These are phyloP conservation scores for Pisolithus thermaeus DNA, from an alignment of 1,284 basidiomycete species.

Conservation along the genomic window DNA sequence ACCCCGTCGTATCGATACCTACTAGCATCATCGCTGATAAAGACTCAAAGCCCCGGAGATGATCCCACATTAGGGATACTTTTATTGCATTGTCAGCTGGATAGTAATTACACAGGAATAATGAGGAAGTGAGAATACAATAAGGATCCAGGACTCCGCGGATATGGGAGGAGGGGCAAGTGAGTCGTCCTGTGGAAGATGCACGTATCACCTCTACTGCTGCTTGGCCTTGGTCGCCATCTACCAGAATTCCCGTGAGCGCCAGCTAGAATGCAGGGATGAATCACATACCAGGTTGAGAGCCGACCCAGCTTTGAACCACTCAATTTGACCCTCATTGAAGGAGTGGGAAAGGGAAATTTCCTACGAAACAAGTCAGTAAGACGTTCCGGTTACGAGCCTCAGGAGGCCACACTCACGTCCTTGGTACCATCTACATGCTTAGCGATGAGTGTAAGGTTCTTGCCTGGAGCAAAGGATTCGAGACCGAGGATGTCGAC, in stretches of 20 bases:
- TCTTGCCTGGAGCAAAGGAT: conserved; percentile 82
- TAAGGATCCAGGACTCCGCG: background rate
- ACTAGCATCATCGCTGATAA: too few species aligned
- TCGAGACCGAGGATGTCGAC: conserved; percentile 83
- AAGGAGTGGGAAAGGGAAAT: conserved; percentile 74
- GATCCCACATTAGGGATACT: conserved; percentile 1
- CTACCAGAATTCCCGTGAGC: conserved; percentile 32
- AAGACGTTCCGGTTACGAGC: background rate
- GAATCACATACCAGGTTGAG: conserved; percentile 63
- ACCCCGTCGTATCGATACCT: background rate
- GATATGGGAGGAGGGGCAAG: background rate
- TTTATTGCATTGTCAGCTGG: conserved; percentile 4
- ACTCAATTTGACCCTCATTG: conserved; percentile 87
- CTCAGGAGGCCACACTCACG: conserved; percentile 35
- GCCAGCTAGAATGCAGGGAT: conserved; percentile 19
- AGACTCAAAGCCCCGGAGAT: too few species aligned
- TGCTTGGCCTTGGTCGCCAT: conserved; percentile 53
- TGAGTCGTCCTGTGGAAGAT: background rate
- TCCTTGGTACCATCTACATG: conserved; percentile 79
- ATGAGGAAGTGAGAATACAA: background rate
- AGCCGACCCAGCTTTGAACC: conserved; percentile 92
- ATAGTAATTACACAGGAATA: conserved; percentile 22
- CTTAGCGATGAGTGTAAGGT: conserved; percentile 75
- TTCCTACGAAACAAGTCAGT: conserved; percentile 32
- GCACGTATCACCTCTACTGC: conserved; percentile 11